Evolutionary conservation across 2,329 filamentous ascomycete genomes (phyloP), one percentile per base, ranked within the genome.

Genomic region (Trichoderma asperellum): DNA sequence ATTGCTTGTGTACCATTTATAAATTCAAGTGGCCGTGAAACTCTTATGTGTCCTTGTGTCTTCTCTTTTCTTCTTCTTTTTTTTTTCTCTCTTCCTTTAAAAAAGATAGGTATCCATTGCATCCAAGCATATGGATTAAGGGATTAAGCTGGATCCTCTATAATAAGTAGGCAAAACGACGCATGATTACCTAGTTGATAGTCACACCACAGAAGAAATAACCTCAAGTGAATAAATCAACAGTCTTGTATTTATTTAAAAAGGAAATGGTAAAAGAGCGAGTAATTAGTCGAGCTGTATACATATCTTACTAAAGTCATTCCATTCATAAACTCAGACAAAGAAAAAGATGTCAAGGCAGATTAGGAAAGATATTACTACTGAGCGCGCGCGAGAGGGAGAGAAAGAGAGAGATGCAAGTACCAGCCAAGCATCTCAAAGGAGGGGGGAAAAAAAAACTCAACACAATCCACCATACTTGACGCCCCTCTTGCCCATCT

Each of bases 401-500:
- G 21, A 27, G 56, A 55, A 18, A 43, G 8, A 14, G 5, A 32
- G 12, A 66, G 62, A 27, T 58, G 34, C 35, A 40, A 49, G 61
- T 43, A 65, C 61, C 68, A 65, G 49, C 62, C 68, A n/a, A 37
- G n/a, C 16, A 18, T 37, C 37, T 55, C 34, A 43, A 7, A 2
- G 16, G 12, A 24, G 3, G 24, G 24, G 24, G 24, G 3, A 24
- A 24, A 43, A 24, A 14, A 16, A 12, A 34, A 27, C 7, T 40
- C 24, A 16, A 47, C 37, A 69, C 35, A 70, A 43, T 1, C 74
- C 82, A 24, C 83, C 82, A 68, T 90, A 90, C 70, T 84, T 81
- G 47, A 91, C 87, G 18, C 88, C 88, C 68, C 88, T 83, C 82
- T 88, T 89, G 5, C 89, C 90, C 64, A 91, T 83, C 81, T 94